These are phyloP conservation scores for Phytophthora europaea DNA, from an alignment of 352 stramenopile genomes.

Conservation along the genomic window DNA sequence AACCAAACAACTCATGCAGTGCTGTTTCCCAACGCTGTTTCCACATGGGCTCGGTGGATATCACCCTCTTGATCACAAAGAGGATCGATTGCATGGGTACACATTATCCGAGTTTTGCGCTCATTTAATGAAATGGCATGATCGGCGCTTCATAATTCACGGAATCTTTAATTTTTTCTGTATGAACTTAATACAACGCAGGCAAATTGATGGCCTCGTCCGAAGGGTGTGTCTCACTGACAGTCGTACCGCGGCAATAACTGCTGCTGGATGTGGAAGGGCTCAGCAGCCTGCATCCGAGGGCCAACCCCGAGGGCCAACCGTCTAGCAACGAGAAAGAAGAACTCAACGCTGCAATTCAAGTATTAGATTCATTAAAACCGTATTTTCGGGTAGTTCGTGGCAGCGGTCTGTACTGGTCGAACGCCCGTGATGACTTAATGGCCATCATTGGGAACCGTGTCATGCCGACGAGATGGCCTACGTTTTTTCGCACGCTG, in stretches of 20 bases:
- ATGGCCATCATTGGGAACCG: constrained; percentile 4
- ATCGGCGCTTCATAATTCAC: too few relatives aligned
- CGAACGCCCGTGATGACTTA: not conserved
- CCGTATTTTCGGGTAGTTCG: constrained; percentile 3
- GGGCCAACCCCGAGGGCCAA: not conserved
- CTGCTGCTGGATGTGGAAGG: not conserved
- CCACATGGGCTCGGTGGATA: constrained; percentile 22
- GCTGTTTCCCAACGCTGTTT: constrained; percentile 34
- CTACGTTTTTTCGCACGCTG: constrained; percentile 30
- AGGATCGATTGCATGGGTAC: constrained; percentile 18
- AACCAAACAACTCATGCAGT: constrained; percentile 25
- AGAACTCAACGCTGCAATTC: not conserved
- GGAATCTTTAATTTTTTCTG: too few relatives aligned
- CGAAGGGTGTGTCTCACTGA: constrained; percentile 2
- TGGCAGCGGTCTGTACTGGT: not conserved
- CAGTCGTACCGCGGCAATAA: not conserved
- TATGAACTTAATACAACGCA: constrained; percentile 16
- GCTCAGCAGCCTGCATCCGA: not conserved
- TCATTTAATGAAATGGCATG: constrained; percentile 6
- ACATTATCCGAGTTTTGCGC: constrained; percentile 23
- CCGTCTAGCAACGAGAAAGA: not conserved
- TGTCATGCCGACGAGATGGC: constrained; percentile 18
- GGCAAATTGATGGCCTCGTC: constrained; percentile 34
- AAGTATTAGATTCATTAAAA: not conserved
- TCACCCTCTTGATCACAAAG: not conserved